Evolutionary conservation across 345 rosid species (phyloP).

Genomic region (Euphorbia pulcherrima): DNA sequence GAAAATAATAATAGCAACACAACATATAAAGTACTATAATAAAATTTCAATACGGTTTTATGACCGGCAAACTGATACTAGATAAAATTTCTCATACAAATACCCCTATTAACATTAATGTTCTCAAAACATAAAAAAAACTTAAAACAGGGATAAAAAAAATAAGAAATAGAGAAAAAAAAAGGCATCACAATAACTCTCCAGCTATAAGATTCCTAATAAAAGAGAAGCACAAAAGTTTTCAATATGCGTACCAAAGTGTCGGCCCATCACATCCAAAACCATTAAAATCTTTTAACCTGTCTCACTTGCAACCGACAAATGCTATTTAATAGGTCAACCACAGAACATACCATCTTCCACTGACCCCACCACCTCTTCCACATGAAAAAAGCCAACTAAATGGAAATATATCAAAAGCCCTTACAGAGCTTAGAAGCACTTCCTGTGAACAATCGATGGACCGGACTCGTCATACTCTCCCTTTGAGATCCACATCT

Average conservation of each 20-base stretch:
- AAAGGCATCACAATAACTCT: conserved; percentile 49
- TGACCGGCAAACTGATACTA: conserved; percentile 42
- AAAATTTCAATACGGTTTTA: conserved; percentile 26
- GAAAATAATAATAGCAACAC: background rate
- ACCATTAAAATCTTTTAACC: conserved; percentile 7
- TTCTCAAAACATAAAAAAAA: conserved; percentile 17
- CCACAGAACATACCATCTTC: conserved; percentile 24
- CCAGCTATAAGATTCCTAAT: conserved; percentile 46
- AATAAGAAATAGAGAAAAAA: background rate
- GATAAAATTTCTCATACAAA: conserved; percentile 44
- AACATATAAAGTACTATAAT: conserved; percentile 22
- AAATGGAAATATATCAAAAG: conserved; percentile 23
- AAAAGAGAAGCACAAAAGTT: conserved; percentile 23
- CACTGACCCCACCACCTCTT: conserved; percentile 21
- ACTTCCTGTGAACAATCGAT: conserved; percentile 10
- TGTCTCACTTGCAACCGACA: too few relatives aligned
- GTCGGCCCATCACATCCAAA: conserved; percentile 26
- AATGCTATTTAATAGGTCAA: too few relatives aligned
- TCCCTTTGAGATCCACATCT: conserved; percentile 21
- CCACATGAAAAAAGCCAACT: conserved; percentile 45
- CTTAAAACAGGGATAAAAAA: conserved; percentile 26
- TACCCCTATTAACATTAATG: conserved; percentile 50
- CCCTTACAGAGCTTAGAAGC: conserved; percentile 7
- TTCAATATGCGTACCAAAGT: conserved; percentile 19
- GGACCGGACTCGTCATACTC: conserved; percentile 19